Base-by-base conservation (phyloP, 257 asterid genomes). In the Thymus quinquecostatus region DNA sequence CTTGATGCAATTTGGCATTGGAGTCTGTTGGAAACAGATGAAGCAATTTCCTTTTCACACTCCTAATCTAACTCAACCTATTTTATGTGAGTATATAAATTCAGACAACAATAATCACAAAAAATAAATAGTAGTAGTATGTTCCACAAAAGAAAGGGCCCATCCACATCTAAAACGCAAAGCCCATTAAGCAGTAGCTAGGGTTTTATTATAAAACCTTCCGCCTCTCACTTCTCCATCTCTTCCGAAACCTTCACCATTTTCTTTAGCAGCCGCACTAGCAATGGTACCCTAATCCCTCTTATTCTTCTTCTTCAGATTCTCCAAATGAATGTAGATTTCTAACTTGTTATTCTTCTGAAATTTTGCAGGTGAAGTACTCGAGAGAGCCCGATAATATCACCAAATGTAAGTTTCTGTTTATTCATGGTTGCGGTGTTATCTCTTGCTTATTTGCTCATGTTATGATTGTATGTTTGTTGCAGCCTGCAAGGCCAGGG, bases 401-500 rank as follows among this genome's bases (percentile, higher is more conserved):
- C 12, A 88, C 96, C 65, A 86, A 89, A 80, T 86, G 97, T 91
- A 65, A 30, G 82, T 27, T 11, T 41, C 7, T 62, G 8, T 41
- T 10, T 21, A 2, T 9, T 56, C 2, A 47, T 21, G 2, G 11
- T 28, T 53, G 0, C 41, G 1, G 8, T 3, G 1, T 10, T 14
- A 33, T 27, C 45, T 11, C 10, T 45, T 21, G 55, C 36, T 21
- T 1, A 11, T 62, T 30, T 34, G 6, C 32, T 9, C 60, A 11
- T 38, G 34, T 49, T 21, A 1, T 5, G 62, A 2, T 30, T 28
- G 3, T 9, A 2, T 48, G 13, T 12, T 21, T 14, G 8, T 14
- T 68, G 77, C 93, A 92, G 98, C 98, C 64, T 92, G 98, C 84
- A 86, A 92, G 78, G 95, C 92, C 9, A 84, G 95, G 78, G 94